Evolutionary conservation across 345 rosid genomes (phyloP), one percentile per base, ranked within the genome.

Genomic region (Acer saccharum): DNA sequence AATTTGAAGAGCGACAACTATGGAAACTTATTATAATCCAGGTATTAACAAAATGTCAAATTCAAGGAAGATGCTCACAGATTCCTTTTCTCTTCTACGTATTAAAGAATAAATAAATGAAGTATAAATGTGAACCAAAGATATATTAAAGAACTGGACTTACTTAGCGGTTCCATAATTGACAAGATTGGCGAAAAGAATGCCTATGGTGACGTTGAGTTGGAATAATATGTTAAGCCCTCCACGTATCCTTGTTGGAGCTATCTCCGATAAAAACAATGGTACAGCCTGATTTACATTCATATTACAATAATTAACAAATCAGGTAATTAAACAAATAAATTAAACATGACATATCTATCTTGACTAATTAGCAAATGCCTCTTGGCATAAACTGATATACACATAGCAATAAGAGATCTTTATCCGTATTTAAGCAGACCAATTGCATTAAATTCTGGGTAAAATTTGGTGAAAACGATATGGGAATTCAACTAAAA

Each of bases 171-270:
- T 96, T 27, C 98, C 97, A 69, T 90, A 96, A 77, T 96, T 96
- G 94, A 96, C 90, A 48, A 96, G 92, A 83, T 72, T 87, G 76
- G 98, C 99, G 20, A 96, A 94, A 54, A 96, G 93, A 68, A 96
- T 94, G 79, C 99, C 99, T 55, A 96, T 87, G 25, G 99, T 96
- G 84, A 94, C 86, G 25, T 96, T 96, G 54, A 96, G 98, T 74
- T 96, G 99, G 87, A 96, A 96, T 16, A 96, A 81, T 66, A 96
- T 96, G 80, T 96, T 96, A 62, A 94, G 85, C 13, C 89, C 99
- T 79, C 99, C 99, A 52, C 99, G 94, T 73, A 91, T 94, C 75
- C 89, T 88, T 4, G 98, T 91, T 1, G 99, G 99, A 79, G 99
- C 98, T 75, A 96, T 94, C 86, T 96, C 99, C 9, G 99, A 96